Evolutionary conservation across 257 asterid species (phyloP).

Genomic region (Buddleja alternifolia): DNA sequence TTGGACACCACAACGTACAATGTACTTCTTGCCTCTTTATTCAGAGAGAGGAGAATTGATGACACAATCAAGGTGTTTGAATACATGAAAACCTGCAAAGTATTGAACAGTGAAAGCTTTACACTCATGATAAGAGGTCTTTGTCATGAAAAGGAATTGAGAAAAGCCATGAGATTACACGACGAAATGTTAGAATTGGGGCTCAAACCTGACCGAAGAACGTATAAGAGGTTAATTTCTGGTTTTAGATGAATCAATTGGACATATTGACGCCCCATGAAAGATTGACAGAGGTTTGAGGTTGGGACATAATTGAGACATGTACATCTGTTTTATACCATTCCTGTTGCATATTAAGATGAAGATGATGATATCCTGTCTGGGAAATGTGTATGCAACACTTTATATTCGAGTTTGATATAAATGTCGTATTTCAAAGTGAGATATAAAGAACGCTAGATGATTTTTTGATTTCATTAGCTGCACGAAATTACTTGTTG

Average conservation of each 20-base stretch:
- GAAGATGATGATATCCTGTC: no score
- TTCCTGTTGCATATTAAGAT: no score
- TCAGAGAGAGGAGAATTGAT: slow-evolving; percentile 44
- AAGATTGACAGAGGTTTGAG: no score
- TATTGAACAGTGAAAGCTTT: slow-evolving; percentile 54
- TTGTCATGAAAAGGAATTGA: slow-evolving; percentile 55
- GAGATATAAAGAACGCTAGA: no score
- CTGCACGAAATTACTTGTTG: no score
- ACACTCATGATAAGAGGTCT: slow-evolving; percentile 60
- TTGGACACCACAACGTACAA: slow-evolving; percentile 48
- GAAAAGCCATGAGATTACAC: slow-evolving; percentile 77
- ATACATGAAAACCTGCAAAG: slow-evolving; percentile 53
- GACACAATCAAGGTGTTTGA: slow-evolving; percentile 59
- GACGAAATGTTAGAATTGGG: slow-evolving; percentile 77
- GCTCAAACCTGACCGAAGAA: slow-evolving; percentile 59
- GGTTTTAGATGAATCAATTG: slow-evolving; percentile 57
- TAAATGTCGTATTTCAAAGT: no score
- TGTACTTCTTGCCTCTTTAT: slow-evolving; percentile 50
- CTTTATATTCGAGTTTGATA: no score
- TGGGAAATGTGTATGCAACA: no score
- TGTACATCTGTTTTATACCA: no score
- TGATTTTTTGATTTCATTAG: no score
- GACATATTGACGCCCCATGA: no score
- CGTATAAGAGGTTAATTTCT: slow-evolving; percentile 65
- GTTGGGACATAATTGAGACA: no score